Percentiles rank a stretch among this genome's conserved stretches.
Conservation (phyloP, 805 yeast genomes). For the Monosporozyma servazzii region DNA sequence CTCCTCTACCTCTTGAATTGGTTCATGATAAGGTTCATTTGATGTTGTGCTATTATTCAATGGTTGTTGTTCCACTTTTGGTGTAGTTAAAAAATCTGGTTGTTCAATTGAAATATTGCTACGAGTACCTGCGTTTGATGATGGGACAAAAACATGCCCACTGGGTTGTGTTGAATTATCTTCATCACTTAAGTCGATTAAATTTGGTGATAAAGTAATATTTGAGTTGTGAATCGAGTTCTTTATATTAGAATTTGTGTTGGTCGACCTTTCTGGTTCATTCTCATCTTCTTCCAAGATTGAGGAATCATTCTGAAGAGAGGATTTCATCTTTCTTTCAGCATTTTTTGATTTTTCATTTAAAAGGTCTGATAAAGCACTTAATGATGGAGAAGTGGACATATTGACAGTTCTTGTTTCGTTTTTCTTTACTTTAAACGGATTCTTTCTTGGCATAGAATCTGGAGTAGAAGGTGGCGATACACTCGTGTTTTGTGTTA, state of each 20-base stretch:
- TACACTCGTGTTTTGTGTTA: background rate
- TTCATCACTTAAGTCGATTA: conserved; percentile 27
- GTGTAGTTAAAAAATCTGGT: conserved; percentile 26
- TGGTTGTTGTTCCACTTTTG: conserved; percentile 10
- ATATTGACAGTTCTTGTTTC: conserved; percentile 28
- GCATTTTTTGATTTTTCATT: conserved; percentile 31
- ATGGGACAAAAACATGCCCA: background rate
- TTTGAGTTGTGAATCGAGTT: background rate
- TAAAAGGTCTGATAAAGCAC: conserved; percentile 35
- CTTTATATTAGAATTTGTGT: background rate
- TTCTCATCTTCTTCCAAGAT: conserved; percentile 20
- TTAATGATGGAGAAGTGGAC: conserved; percentile 37
- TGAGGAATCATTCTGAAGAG: conserved; percentile 10
- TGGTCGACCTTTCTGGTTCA: conserved; percentile 5
- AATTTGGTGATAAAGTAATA: conserved; percentile 26
- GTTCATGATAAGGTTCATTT: background rate
- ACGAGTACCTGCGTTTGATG: background rate
- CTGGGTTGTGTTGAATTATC: background rate
- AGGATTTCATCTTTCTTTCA: conserved; percentile 16
- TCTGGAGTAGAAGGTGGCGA: background rate
- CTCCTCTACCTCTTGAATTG: background rate
- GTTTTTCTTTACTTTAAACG: background rate
- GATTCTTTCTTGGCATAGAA: background rate
- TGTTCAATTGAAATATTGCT: conserved; percentile 11
- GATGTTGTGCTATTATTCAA: too few species aligned